A percentile compares a stretch with the other conserved stretches of the same genome.
Evolutionary conservation across 148 eudicot species (phyloP).

Genomic region (Vaccinium darrowii): DNA sequence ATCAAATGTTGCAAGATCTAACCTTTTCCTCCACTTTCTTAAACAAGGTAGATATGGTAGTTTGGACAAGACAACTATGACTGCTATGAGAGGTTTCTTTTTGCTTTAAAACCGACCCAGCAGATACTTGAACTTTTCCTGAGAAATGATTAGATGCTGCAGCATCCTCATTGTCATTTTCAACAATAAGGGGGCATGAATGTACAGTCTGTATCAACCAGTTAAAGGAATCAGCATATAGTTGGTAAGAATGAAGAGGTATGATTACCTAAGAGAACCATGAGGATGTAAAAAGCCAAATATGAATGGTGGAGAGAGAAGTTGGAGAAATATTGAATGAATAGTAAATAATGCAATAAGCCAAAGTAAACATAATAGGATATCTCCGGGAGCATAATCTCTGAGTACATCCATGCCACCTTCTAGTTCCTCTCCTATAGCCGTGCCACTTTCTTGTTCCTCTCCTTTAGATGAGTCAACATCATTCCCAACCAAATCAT

Average conservation of each 20-base stretch:
- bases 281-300: neutral
- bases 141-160: conserved; percentile 25
- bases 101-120: conserved; percentile 24
- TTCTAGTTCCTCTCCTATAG: conserved; percentile 44
- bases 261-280: neutral
- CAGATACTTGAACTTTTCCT: conserved; percentile 28
- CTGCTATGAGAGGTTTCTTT: conserved; percentile 28
- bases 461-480: conserved; percentile 39
- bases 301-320: neutral
- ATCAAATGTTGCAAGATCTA: conserved; percentile 21
- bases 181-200: conserved; percentile 20
- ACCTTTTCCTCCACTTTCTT: conserved; percentile 76
- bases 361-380: conserved; percentile 22
- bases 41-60: conserved; percentile 74
- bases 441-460: conserved; percentile 35
- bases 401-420: conserved; percentile 17
- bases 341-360: conserved; percentile 8
- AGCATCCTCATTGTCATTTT: conserved; percentile 35
- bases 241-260: neutral
- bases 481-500: conserved; percentile 45
- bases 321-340: conserved; percentile 10
- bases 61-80: conserved; percentile 61
- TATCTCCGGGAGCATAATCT: conserved; percentile 19
- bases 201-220: conserved; percentile 38
- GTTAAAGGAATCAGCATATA: conserved; percentile 37